Evolutionary conservation across 2,329 filamentous ascomycete species (phyloP).

Genomic region (Claviceps capensis): DNA sequence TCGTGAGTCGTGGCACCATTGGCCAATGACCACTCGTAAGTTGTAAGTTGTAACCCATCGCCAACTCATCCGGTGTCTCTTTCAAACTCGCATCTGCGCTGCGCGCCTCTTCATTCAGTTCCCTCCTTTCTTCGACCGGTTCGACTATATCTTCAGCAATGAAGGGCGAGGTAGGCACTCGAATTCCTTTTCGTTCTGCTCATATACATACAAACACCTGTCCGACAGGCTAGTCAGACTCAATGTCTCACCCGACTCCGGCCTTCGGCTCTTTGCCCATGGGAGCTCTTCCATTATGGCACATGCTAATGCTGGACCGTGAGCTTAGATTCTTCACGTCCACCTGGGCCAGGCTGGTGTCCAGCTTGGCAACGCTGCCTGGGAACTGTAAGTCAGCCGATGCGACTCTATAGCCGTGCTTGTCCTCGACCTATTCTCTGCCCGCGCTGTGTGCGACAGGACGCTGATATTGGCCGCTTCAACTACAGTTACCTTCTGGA

Average conservation of each 20-base stretch:
- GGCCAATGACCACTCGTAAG: not conserved
- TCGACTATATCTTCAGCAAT: constrained; percentile 16
- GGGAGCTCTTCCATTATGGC: not conserved
- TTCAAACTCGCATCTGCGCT: constrained; percentile 15
- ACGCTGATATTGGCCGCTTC: constrained; percentile 14
- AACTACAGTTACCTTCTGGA: constrained; percentile 55
- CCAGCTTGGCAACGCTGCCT: constrained; percentile 62
- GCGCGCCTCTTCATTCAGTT: constrained; percentile 18
- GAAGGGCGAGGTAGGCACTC: constrained; percentile 41
- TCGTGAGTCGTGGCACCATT: not conserved
- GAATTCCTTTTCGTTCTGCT: not conserved
- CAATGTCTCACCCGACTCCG: not conserved
- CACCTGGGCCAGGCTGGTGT: constrained; percentile 56
- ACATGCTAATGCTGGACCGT: constrained; percentile 7
- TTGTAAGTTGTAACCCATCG: constrained; percentile 14
- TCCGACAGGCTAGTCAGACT: not conserved
- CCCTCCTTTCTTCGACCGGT: constrained; percentile 7
- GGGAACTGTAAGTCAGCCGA: constrained; percentile 52
- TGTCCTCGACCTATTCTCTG: not conserved
- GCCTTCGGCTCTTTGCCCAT: not conserved
- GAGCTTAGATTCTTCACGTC: constrained; percentile 44
- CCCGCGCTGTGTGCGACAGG: not conserved
- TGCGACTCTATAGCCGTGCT: constrained; percentile 6
- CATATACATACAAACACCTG: not conserved
- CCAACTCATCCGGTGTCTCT: constrained; percentile 13